A percentile compares a stretch with the other conserved stretches of the same genome.
Conservation (phyloP, 306 rosid genomes). For the Senna siamea region DNA sequence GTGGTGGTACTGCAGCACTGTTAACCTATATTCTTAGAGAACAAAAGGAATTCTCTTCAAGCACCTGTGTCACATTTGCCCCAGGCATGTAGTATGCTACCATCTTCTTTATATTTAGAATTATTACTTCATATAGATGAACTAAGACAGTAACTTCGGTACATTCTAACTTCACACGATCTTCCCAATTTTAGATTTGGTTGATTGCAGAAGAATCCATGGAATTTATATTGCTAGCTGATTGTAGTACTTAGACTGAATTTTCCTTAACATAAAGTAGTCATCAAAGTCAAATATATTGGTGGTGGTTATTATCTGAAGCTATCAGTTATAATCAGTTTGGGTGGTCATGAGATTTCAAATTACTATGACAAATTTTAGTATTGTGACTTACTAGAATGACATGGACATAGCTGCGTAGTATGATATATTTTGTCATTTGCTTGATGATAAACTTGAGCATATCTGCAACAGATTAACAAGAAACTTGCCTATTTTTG, state of each 20-base stretch:
- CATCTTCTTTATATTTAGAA: neutral
- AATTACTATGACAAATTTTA: constrained; percentile 3
- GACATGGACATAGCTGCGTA: neutral
- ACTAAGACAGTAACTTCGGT: neutral
- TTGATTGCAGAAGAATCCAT: neutral
- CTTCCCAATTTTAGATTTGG: neutral
- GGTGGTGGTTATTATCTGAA: neutral
- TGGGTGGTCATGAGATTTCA: constrained; percentile 20
- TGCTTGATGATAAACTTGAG: constrained; percentile 16
- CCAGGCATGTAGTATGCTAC: constrained; percentile 66
- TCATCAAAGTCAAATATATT: too few relatives aligned
- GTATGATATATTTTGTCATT: constrained; percentile 4
- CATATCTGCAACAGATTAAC: constrained; percentile 6
- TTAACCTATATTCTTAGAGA: constrained; percentile 91
- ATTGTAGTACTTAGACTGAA: neutral
- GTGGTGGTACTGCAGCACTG: constrained; percentile 97
- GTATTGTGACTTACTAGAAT: neutral
- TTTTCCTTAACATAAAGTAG: too few relatives aligned
- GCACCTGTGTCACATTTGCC: constrained; percentile 83
- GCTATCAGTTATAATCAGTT: neutral
- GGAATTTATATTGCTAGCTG: neutral
- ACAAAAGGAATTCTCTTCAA: constrained; percentile 73
- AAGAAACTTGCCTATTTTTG: constrained; percentile 17
- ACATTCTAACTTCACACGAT: constrained; percentile 9
- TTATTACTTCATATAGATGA: constrained; percentile 8